Evolutionary conservation across 2,329 filamentous ascomycete genomes (phyloP).

Genomic region (Fonsecaea monophora): DNA sequence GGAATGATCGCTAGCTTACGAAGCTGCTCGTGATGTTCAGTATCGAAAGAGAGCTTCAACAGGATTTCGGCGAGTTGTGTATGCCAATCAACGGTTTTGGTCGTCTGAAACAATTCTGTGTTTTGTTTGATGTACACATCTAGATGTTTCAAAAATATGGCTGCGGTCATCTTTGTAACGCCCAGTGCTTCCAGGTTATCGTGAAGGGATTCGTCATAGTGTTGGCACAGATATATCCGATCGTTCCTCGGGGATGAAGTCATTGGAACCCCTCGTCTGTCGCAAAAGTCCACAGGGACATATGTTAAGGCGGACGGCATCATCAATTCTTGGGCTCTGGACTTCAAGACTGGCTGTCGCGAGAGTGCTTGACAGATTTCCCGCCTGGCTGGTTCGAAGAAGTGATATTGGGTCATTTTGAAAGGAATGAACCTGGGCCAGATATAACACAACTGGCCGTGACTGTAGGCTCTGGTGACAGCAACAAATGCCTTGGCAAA

Average conservation of each 20-base stretch:
- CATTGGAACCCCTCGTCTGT: conserved; percentile 14
- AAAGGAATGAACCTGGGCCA: conserved; percentile 20
- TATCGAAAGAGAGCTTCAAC: conserved; percentile 15
- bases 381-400: conserved; percentile 16
- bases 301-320: conserved; percentile 15
- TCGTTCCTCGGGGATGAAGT: conserved; percentile 16
- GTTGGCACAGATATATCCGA: conserved; percentile 5
- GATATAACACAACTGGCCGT: conserved; percentile 16
- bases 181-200: conserved; percentile 16
- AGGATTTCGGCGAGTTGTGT: conserved; percentile 19
- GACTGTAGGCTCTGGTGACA: conserved; percentile 11
- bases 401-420: conserved; percentile 1
- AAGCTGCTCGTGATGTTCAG: conserved; percentile 8
- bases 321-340: conserved; percentile 11
- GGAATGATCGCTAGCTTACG: conserved; percentile 15
- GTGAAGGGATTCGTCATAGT: conserved; percentile 6
- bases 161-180: conserved; percentile 14
- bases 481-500: conserved; percentile 19
- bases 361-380: conserved; percentile 10
- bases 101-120: not conserved
- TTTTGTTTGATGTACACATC: conserved; percentile 1
- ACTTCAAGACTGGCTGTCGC: conserved; percentile 16
- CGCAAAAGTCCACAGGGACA: conserved; percentile 18
- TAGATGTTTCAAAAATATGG: conserved; percentile 19
- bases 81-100: conserved; percentile 9